phyloP scores from a whole-genome alignment of 1,284 basidiomycete species.

The Erythrobasidium hasegawianum region DNA sequence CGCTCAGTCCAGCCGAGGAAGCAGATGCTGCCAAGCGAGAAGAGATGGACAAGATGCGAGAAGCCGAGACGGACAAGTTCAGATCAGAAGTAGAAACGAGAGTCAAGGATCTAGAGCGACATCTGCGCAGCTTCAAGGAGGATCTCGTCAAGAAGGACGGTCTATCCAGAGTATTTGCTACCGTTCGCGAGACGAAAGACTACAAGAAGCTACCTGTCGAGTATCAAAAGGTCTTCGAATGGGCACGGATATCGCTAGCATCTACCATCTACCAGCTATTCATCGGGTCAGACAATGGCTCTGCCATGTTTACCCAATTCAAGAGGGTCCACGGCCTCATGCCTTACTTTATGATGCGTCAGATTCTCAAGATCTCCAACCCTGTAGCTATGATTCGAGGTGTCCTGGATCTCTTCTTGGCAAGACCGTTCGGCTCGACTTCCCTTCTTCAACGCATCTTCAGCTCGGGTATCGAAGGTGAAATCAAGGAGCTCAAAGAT shows the following conservation, averaged over 20 bases:
- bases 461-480: conserved; percentile 82
- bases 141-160: conserved; percentile 89
- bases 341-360: conserved; percentile 95
- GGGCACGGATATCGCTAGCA: conserved; percentile 95
- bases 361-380: conserved; percentile 87
- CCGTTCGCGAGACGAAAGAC: conserved; percentile 75
- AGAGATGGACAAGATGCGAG: conserved; percentile 82
- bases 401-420: conserved; percentile 92
- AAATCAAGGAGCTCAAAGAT: conserved; percentile 74
- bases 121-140: conserved; percentile 82
- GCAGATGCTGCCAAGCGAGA: conserved; percentile 75
- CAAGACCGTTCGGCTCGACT: conserved; percentile 89
- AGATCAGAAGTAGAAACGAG: conserved; percentile 77
- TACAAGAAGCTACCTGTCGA: conserved; percentile 76
- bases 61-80: conserved; percentile 81
- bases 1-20: conserved; percentile 67
- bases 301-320: conserved; percentile 77
- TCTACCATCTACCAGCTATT: conserved; percentile 95
- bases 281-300: conserved; percentile 86
- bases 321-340: conserved; percentile 94
- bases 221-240: conserved; percentile 86
- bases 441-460: conserved; percentile 94
- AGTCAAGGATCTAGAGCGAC: conserved; percentile 79
- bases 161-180: conserved; percentile 76
- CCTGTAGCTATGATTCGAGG: conserved; percentile 92